Conservation (phyloP, 2,329 filamentous ascomycete genomes). For the Ophiosphaerella korrae region DNA sequence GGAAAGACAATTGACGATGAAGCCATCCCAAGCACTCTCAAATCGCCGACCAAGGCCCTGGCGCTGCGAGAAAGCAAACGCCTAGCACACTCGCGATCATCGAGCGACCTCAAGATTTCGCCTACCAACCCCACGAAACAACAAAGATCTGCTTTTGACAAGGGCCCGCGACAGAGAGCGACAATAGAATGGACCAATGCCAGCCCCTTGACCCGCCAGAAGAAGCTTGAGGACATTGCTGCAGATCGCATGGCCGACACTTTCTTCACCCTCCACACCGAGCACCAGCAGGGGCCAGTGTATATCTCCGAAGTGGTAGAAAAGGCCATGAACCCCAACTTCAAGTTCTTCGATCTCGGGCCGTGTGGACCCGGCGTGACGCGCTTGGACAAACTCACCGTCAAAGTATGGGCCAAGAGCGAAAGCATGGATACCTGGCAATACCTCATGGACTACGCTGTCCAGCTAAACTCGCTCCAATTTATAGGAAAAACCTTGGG, state of each 20-base stretch:
- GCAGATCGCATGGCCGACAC: constrained; percentile 78
- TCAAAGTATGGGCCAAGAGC: constrained; percentile 75
- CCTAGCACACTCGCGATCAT: constrained; percentile 64
- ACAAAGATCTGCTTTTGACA: constrained; percentile 40
- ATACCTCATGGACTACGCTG: constrained; percentile 72
- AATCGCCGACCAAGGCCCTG: constrained; percentile 70
- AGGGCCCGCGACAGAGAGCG: constrained; percentile 58
- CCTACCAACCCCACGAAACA: constrained; percentile 25
- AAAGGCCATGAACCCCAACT: constrained; percentile 88
- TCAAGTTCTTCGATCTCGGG: constrained; percentile 79
- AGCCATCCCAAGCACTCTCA: constrained; percentile 68
- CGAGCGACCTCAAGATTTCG: constrained; percentile 55
- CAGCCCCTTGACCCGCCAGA: constrained; percentile 67
- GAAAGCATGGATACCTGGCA: constrained; percentile 60
- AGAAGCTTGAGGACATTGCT: constrained; percentile 74
- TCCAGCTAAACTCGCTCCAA: constrained; percentile 75
- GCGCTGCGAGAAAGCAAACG: constrained; percentile 56
- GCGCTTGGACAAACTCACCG: constrained; percentile 65
- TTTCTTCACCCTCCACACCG: constrained; percentile 83
- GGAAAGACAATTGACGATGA: constrained; percentile 76
- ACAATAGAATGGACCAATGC: constrained; percentile 68
- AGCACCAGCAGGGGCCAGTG: constrained; percentile 69
- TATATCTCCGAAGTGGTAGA: constrained; percentile 85
- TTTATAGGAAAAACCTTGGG: constrained; percentile 71
- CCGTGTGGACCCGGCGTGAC: constrained; percentile 67